Percentiles rank a stretch among this genome's conserved stretches.
Conservation (phyloP, 305 asterid genomes). For the Fraxinus sp. region DNA sequence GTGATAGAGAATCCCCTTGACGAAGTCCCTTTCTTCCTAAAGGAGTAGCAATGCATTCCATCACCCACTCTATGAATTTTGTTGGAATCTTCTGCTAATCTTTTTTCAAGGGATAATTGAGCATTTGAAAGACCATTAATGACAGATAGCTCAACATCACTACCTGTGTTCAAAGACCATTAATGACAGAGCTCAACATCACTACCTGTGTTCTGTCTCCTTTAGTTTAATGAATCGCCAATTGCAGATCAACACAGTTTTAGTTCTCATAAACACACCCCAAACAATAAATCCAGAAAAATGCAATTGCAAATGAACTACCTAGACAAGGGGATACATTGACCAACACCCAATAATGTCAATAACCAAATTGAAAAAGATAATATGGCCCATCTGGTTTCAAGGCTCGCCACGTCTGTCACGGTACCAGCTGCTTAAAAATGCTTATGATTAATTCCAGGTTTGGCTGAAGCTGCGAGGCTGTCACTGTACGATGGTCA, state of each 20-base stretch:
- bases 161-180: neutral
- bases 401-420: neutral
- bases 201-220: neutral
- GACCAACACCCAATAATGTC: neutral
- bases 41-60: neutral
- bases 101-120: neutral
- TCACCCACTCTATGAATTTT: neutral
- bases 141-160: neutral
- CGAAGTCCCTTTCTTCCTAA: neutral
- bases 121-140: neutral
- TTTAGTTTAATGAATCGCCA: neutral
- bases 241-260: neutral
- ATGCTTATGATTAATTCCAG: neutral
- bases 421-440: neutral
- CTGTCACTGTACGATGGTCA: neutral
- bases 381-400: neutral
- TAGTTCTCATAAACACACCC: neutral
- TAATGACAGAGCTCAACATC: neutral
- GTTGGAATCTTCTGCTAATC: neutral
- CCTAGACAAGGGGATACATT: neutral
- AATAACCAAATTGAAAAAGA: slow-evolving; percentile 16
- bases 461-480: neutral
- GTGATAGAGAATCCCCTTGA: neutral
- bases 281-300: neutral
- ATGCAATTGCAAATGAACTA: neutral